These are phyloP conservation scores for Alternaria angustiovoidea DNA, from an alignment of 2,329 filamentous ascomycete species.

Conservation along the genomic window DNA sequence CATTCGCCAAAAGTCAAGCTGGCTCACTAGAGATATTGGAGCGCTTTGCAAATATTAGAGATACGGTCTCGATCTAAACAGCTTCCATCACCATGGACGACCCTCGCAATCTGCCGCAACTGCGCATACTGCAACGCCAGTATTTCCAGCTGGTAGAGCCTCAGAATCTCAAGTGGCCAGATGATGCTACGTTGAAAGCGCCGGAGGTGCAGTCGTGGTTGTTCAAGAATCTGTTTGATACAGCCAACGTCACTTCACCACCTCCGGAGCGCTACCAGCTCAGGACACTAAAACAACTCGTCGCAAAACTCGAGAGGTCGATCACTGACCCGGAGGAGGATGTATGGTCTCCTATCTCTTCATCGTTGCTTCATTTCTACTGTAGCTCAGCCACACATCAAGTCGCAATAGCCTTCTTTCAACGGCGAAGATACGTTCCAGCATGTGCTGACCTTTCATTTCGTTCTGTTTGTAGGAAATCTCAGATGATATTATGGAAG, in stretches of 20 bases:
- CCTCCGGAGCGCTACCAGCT: slow-evolving; percentile 76
- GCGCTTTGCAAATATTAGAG: background rate
- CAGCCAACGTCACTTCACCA: slow-evolving; percentile 61
- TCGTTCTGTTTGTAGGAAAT: slow-evolving; percentile 69
- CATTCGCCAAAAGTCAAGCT: background rate
- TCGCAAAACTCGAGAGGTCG: slow-evolving; percentile 73
- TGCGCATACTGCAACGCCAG: slow-evolving; percentile 69
- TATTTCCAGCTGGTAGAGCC: slow-evolving; percentile 79
- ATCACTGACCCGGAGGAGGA: slow-evolving; percentile 85
- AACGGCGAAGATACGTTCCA: slow-evolving; percentile 1
- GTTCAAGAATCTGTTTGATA: slow-evolving; percentile 71
- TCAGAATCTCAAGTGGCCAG: slow-evolving; percentile 69
- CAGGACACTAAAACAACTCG: slow-evolving; percentile 75
- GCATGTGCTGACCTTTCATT: slow-evolving; percentile 33
- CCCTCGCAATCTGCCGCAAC: slow-evolving; percentile 11
- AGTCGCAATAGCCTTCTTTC: background rate
- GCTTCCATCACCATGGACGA: slow-evolving; percentile 21
- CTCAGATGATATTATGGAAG: slow-evolving; percentile 78
- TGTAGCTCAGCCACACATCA: slow-evolving; percentile 2
- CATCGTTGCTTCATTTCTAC: slow-evolving; percentile 10
- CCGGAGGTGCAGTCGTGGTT: slow-evolving; percentile 71
- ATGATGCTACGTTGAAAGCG: slow-evolving; percentile 64
- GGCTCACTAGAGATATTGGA: background rate
- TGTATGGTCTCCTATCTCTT: slow-evolving; percentile 67
- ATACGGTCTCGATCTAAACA: background rate